phyloP scores from a whole-genome alignment of 306 rosid genomes.

The Rubus idaeus region DNA sequence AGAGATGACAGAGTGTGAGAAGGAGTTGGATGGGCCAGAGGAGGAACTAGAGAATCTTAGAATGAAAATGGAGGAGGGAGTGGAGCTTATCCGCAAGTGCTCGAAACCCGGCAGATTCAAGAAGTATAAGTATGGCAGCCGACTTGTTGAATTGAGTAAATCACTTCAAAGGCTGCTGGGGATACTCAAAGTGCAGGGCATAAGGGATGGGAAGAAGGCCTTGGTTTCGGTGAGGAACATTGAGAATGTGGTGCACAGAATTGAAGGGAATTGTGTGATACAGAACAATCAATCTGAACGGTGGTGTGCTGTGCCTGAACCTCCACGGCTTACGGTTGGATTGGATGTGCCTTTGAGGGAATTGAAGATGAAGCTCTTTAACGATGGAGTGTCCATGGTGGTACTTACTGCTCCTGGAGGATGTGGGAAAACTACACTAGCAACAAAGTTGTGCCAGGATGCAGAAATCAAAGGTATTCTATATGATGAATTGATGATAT shows the following conservation, averaged over 20 bases:
- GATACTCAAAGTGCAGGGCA: not conserved
- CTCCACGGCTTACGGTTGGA: slow-evolving; percentile 42
- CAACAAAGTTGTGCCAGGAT: slow-evolving; percentile 42
- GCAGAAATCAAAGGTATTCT: slow-evolving; percentile 38
- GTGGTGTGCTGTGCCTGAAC: slow-evolving; percentile 34
- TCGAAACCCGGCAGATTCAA: not conserved
- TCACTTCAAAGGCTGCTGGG: not conserved
- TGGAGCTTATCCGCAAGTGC: not conserved
- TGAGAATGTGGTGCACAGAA: not conserved
- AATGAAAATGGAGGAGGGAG: not conserved
- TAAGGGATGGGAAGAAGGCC: not conserved
- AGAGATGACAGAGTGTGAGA: not conserved
- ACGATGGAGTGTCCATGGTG: slow-evolving; percentile 23
- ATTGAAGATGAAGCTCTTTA: slow-evolving; percentile 44
- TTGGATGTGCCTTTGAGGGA: slow-evolving; percentile 47
- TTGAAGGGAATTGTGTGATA: slow-evolving; percentile 10
- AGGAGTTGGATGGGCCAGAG: not conserved
- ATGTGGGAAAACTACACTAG: slow-evolving; percentile 56
- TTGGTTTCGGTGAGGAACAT: slow-evolving; percentile 4
- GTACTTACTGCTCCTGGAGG: slow-evolving; percentile 54
- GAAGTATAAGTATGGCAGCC: not conserved
- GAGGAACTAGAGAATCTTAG: not conserved
- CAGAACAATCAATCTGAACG: not conserved
- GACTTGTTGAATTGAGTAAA: not conserved
- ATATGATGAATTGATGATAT: not conserved